Evolutionary conservation across 2,329 filamentous ascomycete genomes (phyloP), one percentile per base, ranked within the genome.

Genomic region (Lizonia empirigonia): DNA sequence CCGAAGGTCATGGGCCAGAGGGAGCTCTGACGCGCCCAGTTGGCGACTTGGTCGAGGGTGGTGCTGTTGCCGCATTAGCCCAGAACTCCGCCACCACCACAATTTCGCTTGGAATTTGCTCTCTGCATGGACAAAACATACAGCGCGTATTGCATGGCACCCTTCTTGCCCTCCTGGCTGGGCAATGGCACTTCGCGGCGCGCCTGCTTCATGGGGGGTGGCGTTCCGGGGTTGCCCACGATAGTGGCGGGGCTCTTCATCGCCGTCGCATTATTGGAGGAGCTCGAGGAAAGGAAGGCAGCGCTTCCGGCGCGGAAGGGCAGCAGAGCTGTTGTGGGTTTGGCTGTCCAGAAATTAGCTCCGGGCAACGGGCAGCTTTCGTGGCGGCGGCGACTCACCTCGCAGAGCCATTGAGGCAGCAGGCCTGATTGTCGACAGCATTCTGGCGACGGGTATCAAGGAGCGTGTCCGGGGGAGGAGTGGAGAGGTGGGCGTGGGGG

Each of bases 1-100:
- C 88, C 91, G 73, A 96, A 95, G 35, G 89, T 91, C 84, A 95
- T 88, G 64, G 91, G 91, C 90, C 91, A 95, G 48, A 95, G 80
- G n/a, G 91, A 95, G 52, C 86, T 85, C 77, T 94, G 89, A 49
- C 90, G 87, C 34, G 85, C 88, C 91, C 91, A 95, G 79, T 93
- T 94, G 77, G 88, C 79, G 60, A 95, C 82, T 72, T 89, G 84
- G 73, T 95, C 90, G 71, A 92, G 83, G 6, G 89, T 89, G 44
- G 90, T 91, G 60, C 88, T 91, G 47, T 47, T 45, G 19, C 38
- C 15, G 32, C 39, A 45, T 71, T 53, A 69, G 63, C 56, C 37
- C 18, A 15, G 13, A 16, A n/a, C 15, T 15, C 12, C 26, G 12
- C 26, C 37, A 7, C 27, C 22, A 15, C 44, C 36, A 13, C 4